Evolutionary conservation across 768 basidiomycete genomes (phyloP).

Genomic region (Suillus paluster): DNA sequence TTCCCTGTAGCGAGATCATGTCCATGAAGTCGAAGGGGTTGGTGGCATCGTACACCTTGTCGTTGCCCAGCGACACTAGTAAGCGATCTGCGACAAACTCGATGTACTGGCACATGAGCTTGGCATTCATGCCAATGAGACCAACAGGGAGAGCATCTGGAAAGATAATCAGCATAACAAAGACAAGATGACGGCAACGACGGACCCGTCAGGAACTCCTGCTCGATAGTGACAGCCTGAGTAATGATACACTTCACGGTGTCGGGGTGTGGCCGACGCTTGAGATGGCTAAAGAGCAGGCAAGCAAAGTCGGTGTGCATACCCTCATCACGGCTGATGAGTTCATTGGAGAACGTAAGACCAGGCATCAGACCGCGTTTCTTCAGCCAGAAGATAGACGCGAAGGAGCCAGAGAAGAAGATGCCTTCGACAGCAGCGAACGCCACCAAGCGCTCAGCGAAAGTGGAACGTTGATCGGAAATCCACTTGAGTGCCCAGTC

Average conservation of each 20-base stretch:
- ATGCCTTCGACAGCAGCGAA: conserved; percentile 97
- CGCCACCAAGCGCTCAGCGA: conserved; percentile 88
- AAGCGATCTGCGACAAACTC: conserved; percentile 92
- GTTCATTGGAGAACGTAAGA: conserved; percentile 94
- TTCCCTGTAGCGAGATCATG: conserved; percentile 93
- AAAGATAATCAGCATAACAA: not conserved
- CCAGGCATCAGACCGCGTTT: conserved; percentile 98
- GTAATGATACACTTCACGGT: conserved; percentile 71
- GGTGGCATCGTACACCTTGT: conserved; percentile 71
- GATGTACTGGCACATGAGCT: conserved; percentile 90
- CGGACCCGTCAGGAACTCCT: conserved; percentile 82
- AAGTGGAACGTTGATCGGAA: conserved; percentile 75
- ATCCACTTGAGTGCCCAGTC: conserved; percentile 97
- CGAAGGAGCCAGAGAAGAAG: conserved; percentile 95
- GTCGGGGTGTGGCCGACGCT: conserved; percentile 80
- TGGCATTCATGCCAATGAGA: conserved; percentile 91
- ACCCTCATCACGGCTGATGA: conserved; percentile 95
- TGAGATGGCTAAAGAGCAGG: conserved; percentile 82
- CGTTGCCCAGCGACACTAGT: conserved; percentile 80
- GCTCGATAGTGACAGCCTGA: conserved; percentile 86
- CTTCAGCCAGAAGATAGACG: conserved; percentile 96
- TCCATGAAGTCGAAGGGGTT: conserved; percentile 97
- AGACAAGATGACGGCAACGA: not conserved
- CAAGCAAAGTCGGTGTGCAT: conserved; percentile 98
- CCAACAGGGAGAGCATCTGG: conserved; percentile 82